Evolutionary conservation across 352 stramenopile species (phyloP), one percentile per base, ranked within the genome.

Genomic region (Globisporangium nagaii): DNA sequence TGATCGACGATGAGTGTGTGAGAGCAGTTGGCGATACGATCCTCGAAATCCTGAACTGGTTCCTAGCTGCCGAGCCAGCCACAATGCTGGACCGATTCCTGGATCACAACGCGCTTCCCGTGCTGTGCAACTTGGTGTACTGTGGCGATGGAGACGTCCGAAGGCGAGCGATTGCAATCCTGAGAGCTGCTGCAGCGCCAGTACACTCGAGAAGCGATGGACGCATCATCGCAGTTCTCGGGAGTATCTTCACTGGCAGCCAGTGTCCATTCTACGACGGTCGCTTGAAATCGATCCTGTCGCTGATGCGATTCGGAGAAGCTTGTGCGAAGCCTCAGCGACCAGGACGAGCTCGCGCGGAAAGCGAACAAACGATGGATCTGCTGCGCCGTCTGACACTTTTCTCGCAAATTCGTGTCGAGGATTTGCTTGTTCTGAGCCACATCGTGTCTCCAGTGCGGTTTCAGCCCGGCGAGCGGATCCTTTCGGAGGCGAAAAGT

Each of bases 231-330:
- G 20, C 44, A n/a, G 30, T 28, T 17, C 28, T 51, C 12, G 44
- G 25, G 24, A 25, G 7, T 22, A 40, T 37, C 31, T 35, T 51
- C 30, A 11, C 30, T 4, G 15, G 28, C 5, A 28, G n/a, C 9
- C 44, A 51, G 28, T 28, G 30, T 30, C 44, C 44, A 32, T 51
- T 39, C 19, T 37, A 39, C 27, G 44, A 51, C 20, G 27, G 44
- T 17, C 44, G 20, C n/a, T 19, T 37, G 4, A 5, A 13, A 10
- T 40, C 35, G 15, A 40, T 40, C 20, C 35, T 40, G 17, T 40
- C 35, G 11, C 6, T 22, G 35, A 20, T 11, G 17, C 35, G 20
- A 17, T 40, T 40, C 15, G 35, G 20, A 40, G 35, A 10, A 20
- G 20, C 11, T n/a, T n/a, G 4, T 10, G 35, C 17, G 17, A 12